Evolutionary conservation across 2,329 filamentous ascomycete genomes (phyloP), one percentile per base, ranked within the genome.

Genomic region (Periconia sp.): DNA sequence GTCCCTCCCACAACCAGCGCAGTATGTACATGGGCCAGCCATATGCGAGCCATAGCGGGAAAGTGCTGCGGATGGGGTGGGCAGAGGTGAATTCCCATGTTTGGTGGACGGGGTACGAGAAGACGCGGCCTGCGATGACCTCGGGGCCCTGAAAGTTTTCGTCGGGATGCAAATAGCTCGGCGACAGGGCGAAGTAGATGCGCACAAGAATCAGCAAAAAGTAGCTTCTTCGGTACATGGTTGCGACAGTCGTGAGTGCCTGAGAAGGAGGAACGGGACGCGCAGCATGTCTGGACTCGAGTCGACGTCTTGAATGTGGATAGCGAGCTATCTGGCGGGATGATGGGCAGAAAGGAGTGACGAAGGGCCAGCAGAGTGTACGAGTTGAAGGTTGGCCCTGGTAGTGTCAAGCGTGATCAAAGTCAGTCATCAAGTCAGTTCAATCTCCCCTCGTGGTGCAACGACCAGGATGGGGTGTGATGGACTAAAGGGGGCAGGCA

Each of bases 71-170:
- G 64, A 99, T 92, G 52, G 94, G 94, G 61, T 89, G 79, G 42
- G 88, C 85, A 70, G 87, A 89, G 44, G 92, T 96, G 72, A 97
- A 99, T 75, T 99, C 94, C 94, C 94, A 99, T 37, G 94, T 96
- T 65, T 87, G 82, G 64, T 89, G 89, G 60, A 93, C 89, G 7
- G 92, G 92, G 73, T 96, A 97, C 71, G 86, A 88, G 72, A 96
- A 97, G 65, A 97, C 91, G 73, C 93, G 88, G 67, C 92, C 93
- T 69, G 93, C 92, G 69, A 97, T 94, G 60, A 97, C 88, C 79
- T 99, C 94, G 15, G 94, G 94, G 35, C 94, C 94, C 78, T 99
- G 94, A 69, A 99, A 99, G 80, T 97, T 94, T 82, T 99, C 94
- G 78, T 99, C 94, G 6, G 94, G 94, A 74, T 99, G 94, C 45